Evolutionary conservation across 805 yeast genomes (phyloP).

Genomic region (Danielozyma ontarioensis): DNA sequence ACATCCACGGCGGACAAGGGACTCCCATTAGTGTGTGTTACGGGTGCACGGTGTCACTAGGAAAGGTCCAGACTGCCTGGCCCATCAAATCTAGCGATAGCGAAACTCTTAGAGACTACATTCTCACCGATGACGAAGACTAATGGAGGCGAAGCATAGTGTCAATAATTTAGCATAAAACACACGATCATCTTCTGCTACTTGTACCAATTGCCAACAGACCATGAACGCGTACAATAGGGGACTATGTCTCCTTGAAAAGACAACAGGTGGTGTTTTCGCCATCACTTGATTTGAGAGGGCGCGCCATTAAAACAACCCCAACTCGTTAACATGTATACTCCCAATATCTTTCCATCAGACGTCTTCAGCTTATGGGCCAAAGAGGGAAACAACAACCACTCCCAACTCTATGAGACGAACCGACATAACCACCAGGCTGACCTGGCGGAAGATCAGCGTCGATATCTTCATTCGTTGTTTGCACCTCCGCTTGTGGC

Average conservation of each 20-base stretch:
- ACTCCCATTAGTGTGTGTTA: slow-evolving; percentile 51
- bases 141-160: too few relatives aligned
- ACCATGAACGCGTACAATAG: too few relatives aligned
- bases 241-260: too few relatives aligned
- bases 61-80: slow-evolving; percentile 33
- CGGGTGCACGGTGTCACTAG: slow-evolving; percentile 67
- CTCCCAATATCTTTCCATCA: slow-evolving; percentile 42
- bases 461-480: slow-evolving; percentile 13
- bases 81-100: slow-evolving; percentile 20
- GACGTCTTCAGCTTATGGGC: slow-evolving; percentile 45
- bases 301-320: too few relatives aligned
- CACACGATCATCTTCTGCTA: too few relatives aligned
- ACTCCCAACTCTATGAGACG: not conserved
- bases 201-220: too few relatives aligned
- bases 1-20: slow-evolving; percentile 3
- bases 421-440: slow-evolving; percentile 9
- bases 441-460: slow-evolving; percentile 13
- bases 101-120: slow-evolving; percentile 43
- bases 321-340: too few relatives aligned
- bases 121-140: slow-evolving; percentile 35
- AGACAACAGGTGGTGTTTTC: too few relatives aligned
- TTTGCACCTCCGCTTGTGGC: slow-evolving; percentile 53
- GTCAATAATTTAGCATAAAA: too few relatives aligned
- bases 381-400: slow-evolving; percentile 3
- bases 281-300: too few relatives aligned